Percentiles rank a stretch among this genome's conserved stretches.
Conservation (phyloP, 2,329 filamentous ascomycete species). For the Beauveria rudraprayagi region DNA sequence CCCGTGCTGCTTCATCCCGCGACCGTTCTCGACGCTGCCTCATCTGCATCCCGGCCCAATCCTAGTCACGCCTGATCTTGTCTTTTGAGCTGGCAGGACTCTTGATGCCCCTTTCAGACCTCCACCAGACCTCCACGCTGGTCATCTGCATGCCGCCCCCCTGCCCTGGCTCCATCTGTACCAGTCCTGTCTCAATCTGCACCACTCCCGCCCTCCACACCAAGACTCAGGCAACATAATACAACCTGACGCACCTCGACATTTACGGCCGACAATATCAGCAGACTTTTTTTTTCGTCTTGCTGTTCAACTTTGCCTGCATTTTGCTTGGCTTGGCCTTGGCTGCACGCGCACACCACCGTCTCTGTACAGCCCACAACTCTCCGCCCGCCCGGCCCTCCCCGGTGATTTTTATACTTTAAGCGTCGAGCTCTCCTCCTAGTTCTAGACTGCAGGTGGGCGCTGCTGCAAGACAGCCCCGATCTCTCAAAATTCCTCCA, state of each 20-base stretch:
- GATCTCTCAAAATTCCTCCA: slow-evolving; percentile 76
- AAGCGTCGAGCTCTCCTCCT: neutral
- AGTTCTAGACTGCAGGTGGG: slow-evolving; percentile 41
- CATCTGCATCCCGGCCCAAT: slow-evolving; percentile 1
- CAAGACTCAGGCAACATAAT: neutral
- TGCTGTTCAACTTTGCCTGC: neutral
- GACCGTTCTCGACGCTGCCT: neutral
- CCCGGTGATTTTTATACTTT: neutral
- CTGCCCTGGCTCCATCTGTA: slow-evolving; percentile 1
- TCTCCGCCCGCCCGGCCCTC: neutral
- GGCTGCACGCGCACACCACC: neutral
- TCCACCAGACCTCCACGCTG: neutral
- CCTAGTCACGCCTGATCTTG: slow-evolving; percentile 1
- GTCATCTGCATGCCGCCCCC: slow-evolving; percentile 4
- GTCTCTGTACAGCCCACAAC: neutral
- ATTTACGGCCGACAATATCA: slow-evolving; percentile 4
- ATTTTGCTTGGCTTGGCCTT: neutral
- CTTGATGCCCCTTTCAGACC: neutral
- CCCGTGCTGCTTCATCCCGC: neutral
- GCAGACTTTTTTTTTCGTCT: neutral
- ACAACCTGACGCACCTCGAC: neutral
- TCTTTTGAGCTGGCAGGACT: neutral
- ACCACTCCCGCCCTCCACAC: neutral
- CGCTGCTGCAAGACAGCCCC: slow-evolving; percentile 73
- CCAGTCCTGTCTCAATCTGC: neutral